A percentile compares a stretch with the other conserved stretches of the same genome.
Conservation (phyloP, 805 yeast species). For the Candida qinlingensis region DNA sequence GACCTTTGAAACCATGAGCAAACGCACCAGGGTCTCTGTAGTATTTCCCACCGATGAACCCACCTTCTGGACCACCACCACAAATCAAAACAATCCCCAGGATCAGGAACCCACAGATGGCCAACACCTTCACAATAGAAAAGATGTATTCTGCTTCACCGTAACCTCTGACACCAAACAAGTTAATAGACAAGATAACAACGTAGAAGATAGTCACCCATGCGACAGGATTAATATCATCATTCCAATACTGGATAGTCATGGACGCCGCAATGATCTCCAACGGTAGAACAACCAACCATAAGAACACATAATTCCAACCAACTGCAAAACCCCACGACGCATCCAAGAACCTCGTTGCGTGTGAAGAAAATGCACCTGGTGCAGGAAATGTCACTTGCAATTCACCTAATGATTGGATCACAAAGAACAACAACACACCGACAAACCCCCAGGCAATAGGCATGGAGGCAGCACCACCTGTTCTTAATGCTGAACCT, state of each 20-base stretch:
- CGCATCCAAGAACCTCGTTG: conserved; percentile 53
- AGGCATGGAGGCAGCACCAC: conserved; percentile 62
- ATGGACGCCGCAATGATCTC: conserved; percentile 51
- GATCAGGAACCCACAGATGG: conserved; percentile 49
- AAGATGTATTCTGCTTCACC: conserved; percentile 51
- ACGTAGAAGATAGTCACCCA: conserved; percentile 48
- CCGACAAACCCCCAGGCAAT: conserved; percentile 53
- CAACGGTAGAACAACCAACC: conserved; percentile 46
- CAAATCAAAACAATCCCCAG: conserved; percentile 44
- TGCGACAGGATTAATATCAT: conserved; percentile 40
- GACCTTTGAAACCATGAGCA: conserved; percentile 49
- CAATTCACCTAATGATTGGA: conserved; percentile 58
- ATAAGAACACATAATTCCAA: conserved; percentile 49
- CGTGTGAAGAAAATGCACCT: conserved; percentile 61
- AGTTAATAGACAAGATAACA: conserved; percentile 41
- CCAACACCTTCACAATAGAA: conserved; percentile 42
- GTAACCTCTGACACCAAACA: conserved; percentile 51
- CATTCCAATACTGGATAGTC: conserved; percentile 47
- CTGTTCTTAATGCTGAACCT: conserved; percentile 50
- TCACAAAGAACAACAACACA: conserved; percentile 50
- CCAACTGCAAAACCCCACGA: conserved; percentile 62
- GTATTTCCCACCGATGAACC: conserved; percentile 39
- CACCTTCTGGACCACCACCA: conserved; percentile 44
- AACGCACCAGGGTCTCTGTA: conserved; percentile 61
- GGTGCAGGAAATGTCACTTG: conserved; percentile 58